phyloP scores from a whole-genome alignment of 1,284 basidiomycete genomes.

The Ustanciosporium gigantosporum region DNA sequence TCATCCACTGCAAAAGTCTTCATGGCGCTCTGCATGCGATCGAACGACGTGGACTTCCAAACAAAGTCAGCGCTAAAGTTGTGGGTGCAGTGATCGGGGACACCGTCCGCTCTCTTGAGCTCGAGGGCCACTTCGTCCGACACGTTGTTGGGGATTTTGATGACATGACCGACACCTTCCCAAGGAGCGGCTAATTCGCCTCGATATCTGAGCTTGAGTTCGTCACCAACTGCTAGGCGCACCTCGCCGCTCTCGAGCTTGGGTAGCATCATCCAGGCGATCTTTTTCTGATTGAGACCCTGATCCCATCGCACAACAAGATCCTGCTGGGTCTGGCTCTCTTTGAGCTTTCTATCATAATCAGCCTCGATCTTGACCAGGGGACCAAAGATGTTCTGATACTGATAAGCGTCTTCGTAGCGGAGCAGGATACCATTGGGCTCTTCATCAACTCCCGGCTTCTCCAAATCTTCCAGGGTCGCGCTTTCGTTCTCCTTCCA shows the following conservation, averaged over 20 bases:
- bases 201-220: slow-evolving; percentile 83
- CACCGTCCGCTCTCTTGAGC: slow-evolving; percentile 85
- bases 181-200: slow-evolving; percentile 78
- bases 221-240: slow-evolving; percentile 92
- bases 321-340: slow-evolving; percentile 96
- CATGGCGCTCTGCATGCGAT: slow-evolving; percentile 98
- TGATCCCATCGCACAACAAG: slow-evolving; percentile 96
- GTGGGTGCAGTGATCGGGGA: slow-evolving; percentile 89
- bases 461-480: slow-evolving; percentile 92
- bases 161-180: slow-evolving; percentile 96
- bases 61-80: slow-evolving; percentile 97
- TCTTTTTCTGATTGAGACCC: slow-evolving; percentile 93
- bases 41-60: slow-evolving; percentile 99
- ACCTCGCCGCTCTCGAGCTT: slow-evolving; percentile 98
- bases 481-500: slow-evolving; percentile 97
- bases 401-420: slow-evolving; percentile 98
- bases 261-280: slow-evolving; percentile 94
- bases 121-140: slow-evolving; percentile 98
- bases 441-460: slow-evolving; percentile 72
- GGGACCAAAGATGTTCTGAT: slow-evolving; percentile 98
- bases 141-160: slow-evolving; percentile 99
- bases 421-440: slow-evolving; percentile 81
- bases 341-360: slow-evolving; percentile 96
- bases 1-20: slow-evolving; percentile 99
- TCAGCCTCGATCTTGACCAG: slow-evolving; percentile 99